Base-by-base conservation (phyloP, 495 filamentous ascomycete genomes). In the Aspergillus ellipticus region DNA sequence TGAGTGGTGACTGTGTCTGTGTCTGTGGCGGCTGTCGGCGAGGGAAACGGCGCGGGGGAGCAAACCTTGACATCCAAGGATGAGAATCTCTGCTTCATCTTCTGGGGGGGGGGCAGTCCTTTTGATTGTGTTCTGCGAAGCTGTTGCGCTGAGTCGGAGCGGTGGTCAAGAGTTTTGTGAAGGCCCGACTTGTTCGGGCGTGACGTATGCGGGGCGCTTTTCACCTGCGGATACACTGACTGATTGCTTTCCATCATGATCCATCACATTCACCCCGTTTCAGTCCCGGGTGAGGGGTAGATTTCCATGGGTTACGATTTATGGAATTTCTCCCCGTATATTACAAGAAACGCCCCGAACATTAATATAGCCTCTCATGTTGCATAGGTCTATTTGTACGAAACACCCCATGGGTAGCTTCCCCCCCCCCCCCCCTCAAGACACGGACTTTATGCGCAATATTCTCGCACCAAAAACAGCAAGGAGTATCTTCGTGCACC, bases 31-130 rank as follows among this genome's bases (percentile, higher is more conserved):
- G 15, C 15, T 37, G 29, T 56, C 13, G 16, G 10, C 8, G 8
- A 45, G 22, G 28, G 21, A 4, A 13, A 28, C 22, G 16, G 24
- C 8, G 6, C 19, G 16, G 15, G n/a, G 13, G 19, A 41, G n/a
- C 51, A 16, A 77, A 89, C 89, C 80, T 89, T 88, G 58, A 96
- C 89, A 69, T 96, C 92, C 47, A 96, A 74, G 3, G 92, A 96
- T 13, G 93, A 97, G 76, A 96, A 97, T 71, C 94, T 82, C 68
- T 97, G 94, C 81, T 98, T 98, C 94, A 98, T 98, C 33, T 73
- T 85, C 70, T 17, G 17, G 13, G 5, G 41, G 37, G 15, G 28
- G 3, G 42, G 51, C 42, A n/a, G 52, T 42, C 19, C 51, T 42
- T 41, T 22, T 5, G n/a, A 43, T 29, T 13, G 15, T 20, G 35